A percentile compares a stretch with the other conserved stretches of the same genome.
Evolutionary conservation across 2,329 filamentous ascomycete genomes (phyloP).

Genomic region (Curvularia lunata): DNA sequence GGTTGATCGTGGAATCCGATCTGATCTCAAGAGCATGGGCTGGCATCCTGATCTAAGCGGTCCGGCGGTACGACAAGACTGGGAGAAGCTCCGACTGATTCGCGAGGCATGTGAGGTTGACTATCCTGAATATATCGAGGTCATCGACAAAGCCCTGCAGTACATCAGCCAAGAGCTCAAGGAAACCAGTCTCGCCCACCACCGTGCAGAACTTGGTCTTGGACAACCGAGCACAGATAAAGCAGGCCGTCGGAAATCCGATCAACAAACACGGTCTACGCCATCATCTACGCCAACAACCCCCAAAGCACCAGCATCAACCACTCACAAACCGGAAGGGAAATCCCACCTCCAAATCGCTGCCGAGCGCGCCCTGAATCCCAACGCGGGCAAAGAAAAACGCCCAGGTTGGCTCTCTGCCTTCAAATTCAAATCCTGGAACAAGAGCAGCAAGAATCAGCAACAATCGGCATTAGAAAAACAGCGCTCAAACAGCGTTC

Average conservation of each 20-base stretch:
- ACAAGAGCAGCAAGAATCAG: slow-evolving; percentile 29
- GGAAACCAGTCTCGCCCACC: slow-evolving; percentile 30
- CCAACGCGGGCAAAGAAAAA: slow-evolving; percentile 34
- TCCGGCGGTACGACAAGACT: slow-evolving; percentile 40
- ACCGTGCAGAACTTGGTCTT: slow-evolving; percentile 27
- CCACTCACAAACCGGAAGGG: slow-evolving; percentile 6
- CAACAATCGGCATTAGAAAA: slow-evolving; percentile 13
- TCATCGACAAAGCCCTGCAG: slow-evolving; percentile 52
- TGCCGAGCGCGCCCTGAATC: slow-evolving; percentile 27
- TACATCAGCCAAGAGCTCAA: slow-evolving; percentile 50
- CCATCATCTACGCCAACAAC: slow-evolving; percentile 3
- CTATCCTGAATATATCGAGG: slow-evolving; percentile 55
- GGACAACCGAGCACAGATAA: slow-evolving; percentile 10
- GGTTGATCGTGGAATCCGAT: slow-evolving; percentile 53
- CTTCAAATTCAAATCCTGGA: slow-evolving; percentile 41
- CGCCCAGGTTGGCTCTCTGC: slow-evolving; percentile 38
- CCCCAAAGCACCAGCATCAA: neutral
- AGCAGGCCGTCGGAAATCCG: slow-evolving; percentile 32
- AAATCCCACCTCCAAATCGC: slow-evolving; percentile 34
- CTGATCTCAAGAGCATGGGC: slow-evolving; percentile 56
- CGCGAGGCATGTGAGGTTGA: slow-evolving; percentile 51
- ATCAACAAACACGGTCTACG: slow-evolving; percentile 25
- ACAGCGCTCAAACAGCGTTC: slow-evolving; percentile 31
- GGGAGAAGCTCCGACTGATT: slow-evolving; percentile 54
- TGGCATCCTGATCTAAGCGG: slow-evolving; percentile 55